Evolutionary conservation across 306 rosid species (phyloP), one percentile per base, ranked within the genome.

Genomic region (Delonix regia): DNA sequence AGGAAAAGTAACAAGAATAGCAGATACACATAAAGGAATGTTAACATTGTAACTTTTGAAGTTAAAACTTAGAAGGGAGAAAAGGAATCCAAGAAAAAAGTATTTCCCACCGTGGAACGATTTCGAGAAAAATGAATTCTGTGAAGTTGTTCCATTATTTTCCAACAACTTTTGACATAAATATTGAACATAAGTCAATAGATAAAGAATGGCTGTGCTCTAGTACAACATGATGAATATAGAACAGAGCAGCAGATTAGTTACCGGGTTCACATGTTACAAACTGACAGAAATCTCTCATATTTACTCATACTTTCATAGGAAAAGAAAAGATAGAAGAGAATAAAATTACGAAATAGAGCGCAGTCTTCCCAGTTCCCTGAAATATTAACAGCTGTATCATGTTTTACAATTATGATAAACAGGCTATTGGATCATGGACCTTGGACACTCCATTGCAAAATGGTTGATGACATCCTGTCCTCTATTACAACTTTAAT

Each of bases 1-100:
- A 19, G 16, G 11, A 61, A 69, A 81, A 36, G 38, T 27, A 68
- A 62, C 0, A 45, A 36, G 2, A 47, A 19, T 67, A 49, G 10
- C 78, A 51, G 27, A 70, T 52, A 60, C 57, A 70, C 61, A 68
- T 24, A 30, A 8, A 16, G 36, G 34, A 69, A 14, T 78, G 15
- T 30, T 8, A 44, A 57, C 19, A 39, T 1, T 7, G 34, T 10
- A 59, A 66, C 42, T 76, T 28, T 30, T 8, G 3, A 48, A 49
- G 55, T 1, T 41, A 74, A 63, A 62, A 60, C 25, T 47, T 11
- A 6, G 7, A 59, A 39, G 68, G 11, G 13, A 4, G 15, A n/a
- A 45, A 2, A 61, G 39, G 7, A 72, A 45, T 69, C 28, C 9
- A 48, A 36, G 9, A 9, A 1, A 11, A 48, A 72, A 45, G 8